Conservation (phyloP, 495 filamentous ascomycete species). For the Talaromyces ruber region DNA sequence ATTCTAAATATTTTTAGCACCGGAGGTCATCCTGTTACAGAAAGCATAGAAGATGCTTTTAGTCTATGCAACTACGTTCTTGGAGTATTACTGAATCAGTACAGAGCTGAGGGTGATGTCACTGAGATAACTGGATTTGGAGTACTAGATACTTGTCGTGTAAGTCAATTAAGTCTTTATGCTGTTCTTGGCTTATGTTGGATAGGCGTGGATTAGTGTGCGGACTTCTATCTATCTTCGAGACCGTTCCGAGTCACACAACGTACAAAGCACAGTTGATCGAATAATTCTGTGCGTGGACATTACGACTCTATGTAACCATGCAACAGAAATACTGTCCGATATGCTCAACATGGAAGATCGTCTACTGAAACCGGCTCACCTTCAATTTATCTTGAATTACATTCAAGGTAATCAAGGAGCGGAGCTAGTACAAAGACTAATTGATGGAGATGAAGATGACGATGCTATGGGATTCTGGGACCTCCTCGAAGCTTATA, state of each 20-base stretch:
- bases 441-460: slow-evolving; percentile 53
- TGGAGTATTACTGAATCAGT: slow-evolving; percentile 21
- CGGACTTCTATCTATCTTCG: slow-evolving; percentile 16
- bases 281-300: slow-evolving; percentile 16
- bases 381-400: slow-evolving; percentile 18
- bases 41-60: slow-evolving; percentile 30
- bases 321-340: slow-evolving; percentile 24
- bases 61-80: slow-evolving; percentile 29
- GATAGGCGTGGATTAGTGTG: slow-evolving; percentile 20
- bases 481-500: slow-evolving; percentile 61
- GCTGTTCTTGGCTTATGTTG: slow-evolving; percentile 8
- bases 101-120: slow-evolving; percentile 13
- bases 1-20: neutral
- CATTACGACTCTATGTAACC: slow-evolving; percentile 18
- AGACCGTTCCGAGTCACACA: slow-evolving; percentile 4
- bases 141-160: slow-evolving; percentile 30
- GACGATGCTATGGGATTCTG: slow-evolving; percentile 61
- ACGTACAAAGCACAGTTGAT: slow-evolving; percentile 11
- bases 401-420: slow-evolving; percentile 28
- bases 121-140: slow-evolving; percentile 18
- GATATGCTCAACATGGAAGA: slow-evolving; percentile 21
- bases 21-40: slow-evolving; percentile 15
- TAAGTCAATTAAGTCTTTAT: slow-evolving; percentile 12
- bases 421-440: slow-evolving; percentile 25
- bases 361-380: slow-evolving; percentile 11